A percentile compares a stretch with the other conserved stretches of the same genome.
Conservation (phyloP, 139 green algal species). For the Gonium pectorale region DNA sequence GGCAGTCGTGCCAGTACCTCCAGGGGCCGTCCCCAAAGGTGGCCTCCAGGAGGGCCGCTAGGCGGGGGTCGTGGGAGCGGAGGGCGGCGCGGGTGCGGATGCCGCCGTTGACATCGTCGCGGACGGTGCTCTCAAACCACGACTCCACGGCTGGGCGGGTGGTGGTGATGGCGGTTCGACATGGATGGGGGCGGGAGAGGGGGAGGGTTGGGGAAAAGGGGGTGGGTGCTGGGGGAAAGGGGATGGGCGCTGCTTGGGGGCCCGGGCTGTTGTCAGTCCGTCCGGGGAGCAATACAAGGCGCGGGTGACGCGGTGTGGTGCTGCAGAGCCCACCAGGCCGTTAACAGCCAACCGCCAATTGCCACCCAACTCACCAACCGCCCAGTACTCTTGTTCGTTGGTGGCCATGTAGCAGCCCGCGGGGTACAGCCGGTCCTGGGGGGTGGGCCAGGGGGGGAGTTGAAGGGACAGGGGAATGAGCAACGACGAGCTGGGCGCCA, state of each 20-base stretch:
- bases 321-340: no score
- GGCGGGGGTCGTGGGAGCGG: conserved; percentile 64
- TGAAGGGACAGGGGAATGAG: neutral
- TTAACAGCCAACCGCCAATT: no score
- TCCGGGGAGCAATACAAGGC: no score
- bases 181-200: neutral
- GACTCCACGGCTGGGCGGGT: conserved; percentile 67
- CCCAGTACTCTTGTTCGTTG: conserved; percentile 81
- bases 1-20: conserved; percentile 52
- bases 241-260: no score
- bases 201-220: neutral
- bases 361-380: neutral
- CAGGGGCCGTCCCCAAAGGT: conserved; percentile 55
- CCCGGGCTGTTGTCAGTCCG: no score
- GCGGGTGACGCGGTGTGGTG: no score
- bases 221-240: neutral
- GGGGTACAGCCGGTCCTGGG: conserved; percentile 37
- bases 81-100: conserved; percentile 74
- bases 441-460: neutral
- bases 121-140: conserved; percentile 82
- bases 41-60: conserved; percentile 68
- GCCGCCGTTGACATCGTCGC: conserved; percentile 76
- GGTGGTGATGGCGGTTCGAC: neutral
- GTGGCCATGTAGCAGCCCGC: conserved; percentile 66
- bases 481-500: no score